A percentile compares a stretch with the other conserved stretches of the same genome.
phyloP scores from a whole-genome alignment of 139 green algal genomes.

The Coccomyxa sp. region DNA sequence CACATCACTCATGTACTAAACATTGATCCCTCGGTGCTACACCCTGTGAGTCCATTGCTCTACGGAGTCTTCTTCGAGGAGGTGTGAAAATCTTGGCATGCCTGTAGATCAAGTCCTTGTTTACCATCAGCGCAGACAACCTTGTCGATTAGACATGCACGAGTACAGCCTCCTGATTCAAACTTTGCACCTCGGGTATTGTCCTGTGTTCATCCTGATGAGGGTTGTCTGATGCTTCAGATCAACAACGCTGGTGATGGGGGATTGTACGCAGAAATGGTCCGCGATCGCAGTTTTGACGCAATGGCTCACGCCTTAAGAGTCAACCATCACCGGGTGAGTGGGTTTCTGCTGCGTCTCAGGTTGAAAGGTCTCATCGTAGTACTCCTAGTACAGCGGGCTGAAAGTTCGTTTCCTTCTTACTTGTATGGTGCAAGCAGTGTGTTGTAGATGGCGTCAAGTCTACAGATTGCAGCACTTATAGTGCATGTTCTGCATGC shows the following conservation, averaged over 20 bases:
- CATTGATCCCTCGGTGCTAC: background rate
- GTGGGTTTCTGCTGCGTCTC: too few species aligned
- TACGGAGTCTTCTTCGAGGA: constrained; percentile 53
- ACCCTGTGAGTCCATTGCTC: background rate
- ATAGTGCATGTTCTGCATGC: background rate
- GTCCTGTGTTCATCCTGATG: background rate
- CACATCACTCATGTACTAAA: background rate
- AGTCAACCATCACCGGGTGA: background rate
- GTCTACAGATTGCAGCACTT: background rate
- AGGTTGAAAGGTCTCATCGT: background rate
- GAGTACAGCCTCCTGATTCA: background rate
- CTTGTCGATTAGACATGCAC: background rate
- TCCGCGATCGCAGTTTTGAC: constrained; percentile 48
- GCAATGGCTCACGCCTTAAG: constrained; percentile 14
- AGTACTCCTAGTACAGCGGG: background rate
- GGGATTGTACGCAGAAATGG: constrained; percentile 48
- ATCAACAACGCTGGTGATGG: constrained; percentile 52
- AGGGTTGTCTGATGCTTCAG: constrained; percentile 10
- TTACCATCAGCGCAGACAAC: background rate
- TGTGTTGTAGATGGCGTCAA: background rate
- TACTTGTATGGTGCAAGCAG: background rate
- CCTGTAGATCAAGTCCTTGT: background rate
- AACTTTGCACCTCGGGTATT: background rate
- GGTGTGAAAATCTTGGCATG: background rate
- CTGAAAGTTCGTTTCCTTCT: too few species aligned